A percentile compares a stretch with the other conserved stretches of the same genome.
phyloP scores from a whole-genome alignment of 1,284 basidiomycete genomes.

The Naganishia cerealis region DNA sequence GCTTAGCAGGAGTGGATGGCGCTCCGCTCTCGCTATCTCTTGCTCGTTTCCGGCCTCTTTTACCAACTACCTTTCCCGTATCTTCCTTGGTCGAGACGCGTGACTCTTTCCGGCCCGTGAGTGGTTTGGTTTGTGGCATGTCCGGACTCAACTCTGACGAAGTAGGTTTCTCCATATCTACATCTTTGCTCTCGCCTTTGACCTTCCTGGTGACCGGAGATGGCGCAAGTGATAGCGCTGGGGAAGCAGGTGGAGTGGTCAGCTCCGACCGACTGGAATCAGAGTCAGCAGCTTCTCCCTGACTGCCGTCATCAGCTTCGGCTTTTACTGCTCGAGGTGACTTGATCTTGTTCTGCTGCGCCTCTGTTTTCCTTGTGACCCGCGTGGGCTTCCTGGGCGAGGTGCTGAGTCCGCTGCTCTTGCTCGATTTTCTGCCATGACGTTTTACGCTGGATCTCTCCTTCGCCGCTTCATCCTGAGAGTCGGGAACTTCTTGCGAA shows the following conservation, averaged over 20 bases:
- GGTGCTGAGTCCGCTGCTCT: background rate
- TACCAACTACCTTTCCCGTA: background rate
- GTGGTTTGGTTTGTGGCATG: background rate
- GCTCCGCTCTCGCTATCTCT: conserved; percentile 14
- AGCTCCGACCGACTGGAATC: conserved; percentile 21
- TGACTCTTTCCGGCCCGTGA: background rate
- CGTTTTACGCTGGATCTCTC: background rate
- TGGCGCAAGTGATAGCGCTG: background rate
- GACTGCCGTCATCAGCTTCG: background rate
- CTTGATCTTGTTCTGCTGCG: background rate
- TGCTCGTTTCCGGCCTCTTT: conserved; percentile 17
- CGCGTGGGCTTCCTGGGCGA: background rate
- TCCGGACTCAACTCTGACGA: background rate
- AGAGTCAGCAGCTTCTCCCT: background rate
- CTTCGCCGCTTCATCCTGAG: conserved; percentile 22
- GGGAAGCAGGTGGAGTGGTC: conserved; percentile 23
- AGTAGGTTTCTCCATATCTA: conserved; percentile 12
- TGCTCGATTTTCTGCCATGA: background rate
- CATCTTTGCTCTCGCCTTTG: conserved; percentile 14
- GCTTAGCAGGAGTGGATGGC: conserved; percentile 17
- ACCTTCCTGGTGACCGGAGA: conserved; percentile 13
- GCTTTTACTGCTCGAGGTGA: background rate
- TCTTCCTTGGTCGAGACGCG: background rate
- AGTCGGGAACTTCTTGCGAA: conserved; percentile 25
- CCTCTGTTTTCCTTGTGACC: background rate